phyloP scores from a whole-genome alignment of 108 stramenopile species.

The Schizochytrium sp. region DNA sequence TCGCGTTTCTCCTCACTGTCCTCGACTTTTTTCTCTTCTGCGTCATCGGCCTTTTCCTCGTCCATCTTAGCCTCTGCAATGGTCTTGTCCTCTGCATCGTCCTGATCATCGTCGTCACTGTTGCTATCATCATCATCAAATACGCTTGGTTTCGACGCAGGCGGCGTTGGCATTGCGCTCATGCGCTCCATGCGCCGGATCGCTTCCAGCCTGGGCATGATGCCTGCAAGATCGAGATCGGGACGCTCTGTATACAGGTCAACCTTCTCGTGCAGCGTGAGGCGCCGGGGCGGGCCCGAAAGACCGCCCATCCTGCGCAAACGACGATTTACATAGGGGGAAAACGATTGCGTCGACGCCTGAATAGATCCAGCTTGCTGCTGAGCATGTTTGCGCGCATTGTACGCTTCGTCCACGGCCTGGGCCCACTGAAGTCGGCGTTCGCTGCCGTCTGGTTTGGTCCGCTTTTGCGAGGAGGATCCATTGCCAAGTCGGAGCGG shows the following conservation, averaged over 20 bases:
- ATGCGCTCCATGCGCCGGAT: not conserved
- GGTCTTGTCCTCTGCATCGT: not conserved
- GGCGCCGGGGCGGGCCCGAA: not conserved
- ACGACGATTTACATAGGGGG: not conserved
- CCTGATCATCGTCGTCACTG: not conserved
- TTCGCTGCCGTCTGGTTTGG: not conserved
- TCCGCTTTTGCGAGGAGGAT: not conserved
- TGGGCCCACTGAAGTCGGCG: not conserved
- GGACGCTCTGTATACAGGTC: not conserved
- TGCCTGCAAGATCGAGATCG: not conserved
- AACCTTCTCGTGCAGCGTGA: not conserved
- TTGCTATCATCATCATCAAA: not conserved
- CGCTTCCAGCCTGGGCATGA: conserved; percentile 1
- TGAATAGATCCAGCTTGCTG: not conserved
- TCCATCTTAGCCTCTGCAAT: not conserved
- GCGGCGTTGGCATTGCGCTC: not conserved
- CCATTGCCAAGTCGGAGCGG: not conserved
- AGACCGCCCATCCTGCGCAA: not conserved
- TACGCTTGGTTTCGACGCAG: not conserved
- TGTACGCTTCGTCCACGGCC: not conserved
- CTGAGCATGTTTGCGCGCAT: not conserved
- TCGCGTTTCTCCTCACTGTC: not conserved
- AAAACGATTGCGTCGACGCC: not conserved
- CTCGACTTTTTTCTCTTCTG: not conserved
- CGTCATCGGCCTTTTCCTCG: not conserved